These are phyloP conservation scores for Periglandula ipomoeae DNA, from an alignment of 2,329 filamentous ascomycete species.

Conservation along the genomic window DNA sequence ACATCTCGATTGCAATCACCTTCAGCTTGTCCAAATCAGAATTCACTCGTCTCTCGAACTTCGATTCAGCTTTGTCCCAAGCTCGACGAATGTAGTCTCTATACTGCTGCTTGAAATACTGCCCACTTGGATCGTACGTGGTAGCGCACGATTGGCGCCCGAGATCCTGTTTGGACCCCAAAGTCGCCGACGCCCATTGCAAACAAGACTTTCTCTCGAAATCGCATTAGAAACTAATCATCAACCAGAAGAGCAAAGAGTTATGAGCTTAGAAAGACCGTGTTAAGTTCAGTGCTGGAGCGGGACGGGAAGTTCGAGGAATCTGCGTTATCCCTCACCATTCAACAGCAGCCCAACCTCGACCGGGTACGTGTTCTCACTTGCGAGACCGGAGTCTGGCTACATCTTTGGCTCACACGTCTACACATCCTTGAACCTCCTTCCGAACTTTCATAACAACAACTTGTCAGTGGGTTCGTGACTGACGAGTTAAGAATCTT, in stretches of 20 bases:
- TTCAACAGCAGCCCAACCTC: neutral
- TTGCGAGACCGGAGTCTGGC: neutral
- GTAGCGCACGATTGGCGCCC: slow-evolving; percentile 1
- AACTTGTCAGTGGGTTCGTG: neutral
- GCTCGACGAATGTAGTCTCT: neutral
- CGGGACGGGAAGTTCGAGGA: neutral
- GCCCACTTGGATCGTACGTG: neutral
- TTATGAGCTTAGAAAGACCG: neutral
- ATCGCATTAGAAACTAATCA: neutral
- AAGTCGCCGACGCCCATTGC: neutral
- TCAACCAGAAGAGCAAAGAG: neutral
- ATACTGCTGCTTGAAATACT: neutral
- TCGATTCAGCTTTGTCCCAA: neutral
- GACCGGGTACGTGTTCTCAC: neutral
- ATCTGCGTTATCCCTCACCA: neutral
- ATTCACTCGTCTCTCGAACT: no score
- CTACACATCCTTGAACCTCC: neutral
- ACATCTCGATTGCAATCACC: neutral
- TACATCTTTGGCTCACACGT: neutral
- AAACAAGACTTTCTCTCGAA: neutral
- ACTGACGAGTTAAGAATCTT: neutral
- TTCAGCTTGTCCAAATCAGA: no score
- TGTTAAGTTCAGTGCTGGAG: neutral
- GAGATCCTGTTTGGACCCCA: neutral
- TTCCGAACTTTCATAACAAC: no score